Base-by-base conservation (phyloP, 2,329 filamentous ascomycete species). In the Anthostomella pinea region DNA sequence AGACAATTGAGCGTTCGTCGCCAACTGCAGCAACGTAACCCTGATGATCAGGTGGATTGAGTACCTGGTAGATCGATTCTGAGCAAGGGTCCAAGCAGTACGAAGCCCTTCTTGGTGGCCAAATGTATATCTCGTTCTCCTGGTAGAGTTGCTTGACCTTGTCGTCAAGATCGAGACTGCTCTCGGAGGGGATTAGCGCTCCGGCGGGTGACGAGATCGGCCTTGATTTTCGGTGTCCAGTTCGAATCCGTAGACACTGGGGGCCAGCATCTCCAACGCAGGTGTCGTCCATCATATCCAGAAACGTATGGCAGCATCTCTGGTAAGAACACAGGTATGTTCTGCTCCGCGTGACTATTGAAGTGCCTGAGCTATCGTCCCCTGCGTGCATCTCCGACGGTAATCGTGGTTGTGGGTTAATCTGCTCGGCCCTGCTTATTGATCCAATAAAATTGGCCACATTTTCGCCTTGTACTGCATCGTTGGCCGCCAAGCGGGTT, bases 231-330 rank as follows among this genome's bases (percentile, higher is more conserved):
- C 75, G 63, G 19, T 68, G 64, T 3, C 70, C 70, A 8, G 75
- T 60, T 17, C 73, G 67, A 4, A 85, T 59, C 4, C 72, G 67
- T 9, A 78, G 58, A 13, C 64, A 43, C 33, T 60, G 61, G 4
- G 55, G 43, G n/a, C 57, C 48, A 3, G 46, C 39, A 2, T 53
- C 44, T 20, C 56, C 64, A 38, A 60, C 64, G 3, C 56, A 31
- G 3, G 69, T 59, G 42, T 76, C 70, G 43, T 80, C 68, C 5
- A 82, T 71, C 0, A 85, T 54, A 46, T 85, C 81, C 5, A 84
- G 35, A 48, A 78, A 83, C 0, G 78, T 67, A 15, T 65, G 66
- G 43, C 70, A 71, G 2, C 67, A 63, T 9, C 66, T 56, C 33
- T 75, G 68, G 53, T 85, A 85, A 3, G 69, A 66, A 16, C 74